Evolutionary conservation across 139 green algal genomes (phyloP).

Genomic region (Desmodesmus armatus): DNA sequence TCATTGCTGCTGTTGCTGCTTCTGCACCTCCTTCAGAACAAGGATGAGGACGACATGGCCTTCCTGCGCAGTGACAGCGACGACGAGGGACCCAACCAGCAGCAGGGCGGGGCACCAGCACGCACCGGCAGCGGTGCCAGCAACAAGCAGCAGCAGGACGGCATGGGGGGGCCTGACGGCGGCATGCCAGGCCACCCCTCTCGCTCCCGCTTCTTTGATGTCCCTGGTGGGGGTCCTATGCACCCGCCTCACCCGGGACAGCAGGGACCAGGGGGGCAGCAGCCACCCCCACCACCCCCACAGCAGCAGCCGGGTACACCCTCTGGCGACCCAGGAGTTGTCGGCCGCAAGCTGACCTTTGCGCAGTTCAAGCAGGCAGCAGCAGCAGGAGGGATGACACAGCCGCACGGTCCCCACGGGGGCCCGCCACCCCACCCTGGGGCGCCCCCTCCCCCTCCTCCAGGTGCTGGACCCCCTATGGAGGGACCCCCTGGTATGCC

Average conservation of each 20-base stretch:
- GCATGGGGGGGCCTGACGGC: neutral
- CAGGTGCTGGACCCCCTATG: too few species aligned
- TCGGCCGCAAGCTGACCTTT: slow-evolving; percentile 43
- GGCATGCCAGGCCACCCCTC: slow-evolving; percentile 24
- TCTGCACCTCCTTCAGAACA: neutral
- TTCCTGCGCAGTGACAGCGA: slow-evolving; percentile 47
- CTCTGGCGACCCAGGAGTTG: neutral
- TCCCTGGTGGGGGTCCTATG: too few species aligned
- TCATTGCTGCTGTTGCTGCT: neutral
- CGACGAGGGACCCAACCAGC: slow-evolving; percentile 2
- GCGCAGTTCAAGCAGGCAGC: slow-evolving; percentile 49
- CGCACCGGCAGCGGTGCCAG: neutral
- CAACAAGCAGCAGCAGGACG: slow-evolving; percentile 13
- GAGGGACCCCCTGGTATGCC: too few species aligned
- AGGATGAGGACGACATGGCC: slow-evolving; percentile 46
- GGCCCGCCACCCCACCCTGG: too few species aligned
- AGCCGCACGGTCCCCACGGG: neutral
- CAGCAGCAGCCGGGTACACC: slow-evolving; percentile 33
- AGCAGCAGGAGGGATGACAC: neutral
- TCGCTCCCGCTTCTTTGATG: slow-evolving; percentile 28
- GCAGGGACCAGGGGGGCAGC: neutral
- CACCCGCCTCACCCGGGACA: neutral
- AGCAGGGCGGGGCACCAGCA: neutral
- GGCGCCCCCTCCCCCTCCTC: neutral
- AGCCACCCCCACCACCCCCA: neutral